Percentiles rank a stretch among this genome's conserved stretches.
Conservation (phyloP, 345 rosid genomes). For the thale cress (Arabidopsis thaliana) region DNA sequence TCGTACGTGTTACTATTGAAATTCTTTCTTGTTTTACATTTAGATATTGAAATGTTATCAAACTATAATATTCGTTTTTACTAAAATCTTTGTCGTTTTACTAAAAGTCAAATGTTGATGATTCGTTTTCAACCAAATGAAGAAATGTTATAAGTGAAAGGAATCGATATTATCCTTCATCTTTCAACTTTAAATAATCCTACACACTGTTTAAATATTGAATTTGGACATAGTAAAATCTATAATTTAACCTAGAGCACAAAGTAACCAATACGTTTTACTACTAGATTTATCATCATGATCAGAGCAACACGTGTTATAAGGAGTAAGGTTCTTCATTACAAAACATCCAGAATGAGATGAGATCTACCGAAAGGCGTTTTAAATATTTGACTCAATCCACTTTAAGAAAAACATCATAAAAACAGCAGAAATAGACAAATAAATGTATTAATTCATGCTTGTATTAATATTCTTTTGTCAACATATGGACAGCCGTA, state of each 20-base stretch:
- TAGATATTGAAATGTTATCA: not conserved
- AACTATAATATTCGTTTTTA: not conserved
- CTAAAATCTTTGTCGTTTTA: no score
- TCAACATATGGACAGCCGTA: not conserved
- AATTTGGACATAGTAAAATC: not conserved
- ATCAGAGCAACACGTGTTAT: conserved; percentile 30
- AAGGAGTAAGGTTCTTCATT: conserved; percentile 5
- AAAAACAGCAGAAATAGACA: not conserved
- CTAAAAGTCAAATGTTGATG: not conserved
- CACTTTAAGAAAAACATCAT: conserved; percentile 13
- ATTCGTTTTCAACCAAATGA: not conserved
- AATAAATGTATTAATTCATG: not conserved
- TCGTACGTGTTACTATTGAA: not conserved
- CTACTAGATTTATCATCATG: not conserved
- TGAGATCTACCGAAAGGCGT: conserved; percentile 32
- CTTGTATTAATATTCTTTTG: not conserved
- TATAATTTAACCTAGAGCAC: no score
- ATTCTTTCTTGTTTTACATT: not conserved
- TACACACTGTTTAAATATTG: not conserved
- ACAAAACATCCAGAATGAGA: conserved; percentile 2
- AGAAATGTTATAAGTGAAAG: conserved; percentile 2
- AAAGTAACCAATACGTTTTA: no score
- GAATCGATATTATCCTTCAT: not conserved
- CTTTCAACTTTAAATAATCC: not conserved
- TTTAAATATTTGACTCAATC: conserved; percentile 25